phyloP scores from a whole-genome alignment of 192 early-diverging fungal species.

The Coemansia guatemalensis region DNA sequence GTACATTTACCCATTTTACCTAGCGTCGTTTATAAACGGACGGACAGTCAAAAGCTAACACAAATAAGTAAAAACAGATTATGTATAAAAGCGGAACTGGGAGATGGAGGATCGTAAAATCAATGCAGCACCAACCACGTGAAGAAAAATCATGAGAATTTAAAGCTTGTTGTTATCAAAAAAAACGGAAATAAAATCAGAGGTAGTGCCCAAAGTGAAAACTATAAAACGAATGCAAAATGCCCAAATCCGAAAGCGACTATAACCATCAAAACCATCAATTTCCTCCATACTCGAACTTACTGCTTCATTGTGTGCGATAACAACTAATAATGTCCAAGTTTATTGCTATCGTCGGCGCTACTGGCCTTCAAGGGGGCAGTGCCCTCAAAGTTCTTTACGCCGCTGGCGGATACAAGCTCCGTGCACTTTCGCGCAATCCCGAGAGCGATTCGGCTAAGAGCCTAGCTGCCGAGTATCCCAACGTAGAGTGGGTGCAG shows the following conservation, averaged over 20 bases:
- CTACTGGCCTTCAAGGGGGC: conserved; percentile 42
- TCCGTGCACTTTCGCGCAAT: conserved; percentile 30
- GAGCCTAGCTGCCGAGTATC: conserved; percentile 15
- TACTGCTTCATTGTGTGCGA: not conserved
- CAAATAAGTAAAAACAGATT: too few species aligned
- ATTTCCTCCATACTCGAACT: not conserved
- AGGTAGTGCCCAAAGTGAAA: not conserved
- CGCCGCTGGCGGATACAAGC: conserved; percentile 23
- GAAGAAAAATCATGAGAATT: too few species aligned
- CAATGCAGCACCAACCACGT: too few species aligned
- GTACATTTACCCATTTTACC: too few species aligned
- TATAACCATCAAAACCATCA: not conserved
- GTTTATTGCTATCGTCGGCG: conserved; percentile 33
- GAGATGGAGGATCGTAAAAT: too few species aligned
- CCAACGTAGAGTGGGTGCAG: conserved; percentile 20
- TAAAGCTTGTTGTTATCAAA: too few species aligned
- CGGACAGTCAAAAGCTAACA: too few species aligned
- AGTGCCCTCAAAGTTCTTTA: conserved; percentile 38
- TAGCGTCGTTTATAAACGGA: too few species aligned
- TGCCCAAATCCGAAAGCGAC: not conserved
- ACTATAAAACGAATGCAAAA: not conserved
- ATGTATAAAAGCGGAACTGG: too few species aligned
- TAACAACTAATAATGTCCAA: conserved; percentile 17
- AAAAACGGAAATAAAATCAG: too few species aligned
- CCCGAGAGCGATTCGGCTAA: conserved; percentile 14